phyloP scores from a whole-genome alignment of 2,329 filamentous ascomycete genomes.

The Cladorrhinum sp. region DNA sequence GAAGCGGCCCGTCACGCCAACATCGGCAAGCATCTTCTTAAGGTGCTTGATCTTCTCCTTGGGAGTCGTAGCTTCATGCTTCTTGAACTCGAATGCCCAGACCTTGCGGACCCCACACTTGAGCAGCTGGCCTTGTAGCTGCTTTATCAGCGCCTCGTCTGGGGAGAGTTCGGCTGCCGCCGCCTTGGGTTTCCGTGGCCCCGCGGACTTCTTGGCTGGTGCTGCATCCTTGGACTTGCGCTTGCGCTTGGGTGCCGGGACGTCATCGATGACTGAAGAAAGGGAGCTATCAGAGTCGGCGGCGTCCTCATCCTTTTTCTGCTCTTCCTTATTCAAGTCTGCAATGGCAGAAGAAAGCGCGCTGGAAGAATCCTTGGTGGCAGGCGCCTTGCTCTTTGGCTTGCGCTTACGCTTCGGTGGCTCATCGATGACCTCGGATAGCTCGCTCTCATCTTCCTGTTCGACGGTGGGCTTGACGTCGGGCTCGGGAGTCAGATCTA shows the following conservation, averaged over 20 bases:
- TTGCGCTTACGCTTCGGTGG: constrained; percentile 22
- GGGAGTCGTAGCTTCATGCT: constrained; percentile 60
- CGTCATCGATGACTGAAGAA: constrained; percentile 25
- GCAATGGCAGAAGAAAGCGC: background rate
- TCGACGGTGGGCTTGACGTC: background rate
- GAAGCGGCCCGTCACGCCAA: constrained; percentile 86
- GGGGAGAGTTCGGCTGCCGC: constrained; percentile 44
- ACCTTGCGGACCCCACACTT: constrained; percentile 93
- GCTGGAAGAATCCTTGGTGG: constrained; percentile 25
- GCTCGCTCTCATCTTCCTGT: constrained; percentile 20
- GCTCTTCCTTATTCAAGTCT: background rate
- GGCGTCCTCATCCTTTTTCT: background rate
- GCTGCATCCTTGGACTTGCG: constrained; percentile 48
- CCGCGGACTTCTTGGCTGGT: constrained; percentile 32
- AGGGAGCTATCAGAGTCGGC: constrained; percentile 23
- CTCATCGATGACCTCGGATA: constrained; percentile 24
- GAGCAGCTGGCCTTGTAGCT: constrained; percentile 76
- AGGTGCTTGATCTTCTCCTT: constrained; percentile 82
- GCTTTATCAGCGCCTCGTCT: constrained; percentile 79
- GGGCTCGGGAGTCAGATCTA: background rate
- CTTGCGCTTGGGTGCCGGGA: constrained; percentile 40
- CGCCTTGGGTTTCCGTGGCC: constrained; percentile 39
- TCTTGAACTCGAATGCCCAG: constrained; percentile 81
- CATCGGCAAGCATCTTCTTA: constrained; percentile 71
- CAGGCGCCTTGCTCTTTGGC: constrained; percentile 6